Conservation (phyloP, 208 protist species). For the Borovskyia barvae region DNA sequence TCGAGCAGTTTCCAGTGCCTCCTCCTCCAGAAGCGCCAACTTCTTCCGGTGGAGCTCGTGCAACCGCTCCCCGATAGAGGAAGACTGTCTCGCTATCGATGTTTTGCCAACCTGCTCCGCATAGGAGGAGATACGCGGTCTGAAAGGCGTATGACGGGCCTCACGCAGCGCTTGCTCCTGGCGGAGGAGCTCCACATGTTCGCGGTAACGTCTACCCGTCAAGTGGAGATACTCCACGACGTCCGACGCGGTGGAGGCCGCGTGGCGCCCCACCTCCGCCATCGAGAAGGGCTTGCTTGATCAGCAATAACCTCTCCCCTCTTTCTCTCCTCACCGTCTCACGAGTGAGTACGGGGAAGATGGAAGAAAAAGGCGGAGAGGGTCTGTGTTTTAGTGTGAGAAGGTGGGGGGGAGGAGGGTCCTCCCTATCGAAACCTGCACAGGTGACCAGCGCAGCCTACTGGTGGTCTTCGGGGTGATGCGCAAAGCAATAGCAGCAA, state of each 20-base stretch:
- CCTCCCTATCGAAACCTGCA: no score
- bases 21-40: slow-evolving; percentile 24
- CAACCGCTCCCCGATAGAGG: slow-evolving; percentile 57
- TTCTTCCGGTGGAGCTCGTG: slow-evolving; percentile 51
- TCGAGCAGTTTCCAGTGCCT: slow-evolving; percentile 20
- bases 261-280: no score
- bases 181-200: slow-evolving; percentile 66
- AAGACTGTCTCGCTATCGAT: slow-evolving; percentile 27
- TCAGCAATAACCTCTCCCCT: no score
- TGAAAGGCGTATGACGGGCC: slow-evolving; percentile 40
- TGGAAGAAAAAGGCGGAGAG: no score
- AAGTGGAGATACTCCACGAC: slow-evolving; percentile 72
- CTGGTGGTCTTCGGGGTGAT: no score
- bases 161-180: slow-evolving; percentile 44
- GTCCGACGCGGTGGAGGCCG: slow-evolving; percentile 8
- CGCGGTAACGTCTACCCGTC: slow-evolving; percentile 53
- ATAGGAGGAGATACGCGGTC: slow-evolving; percentile 43
- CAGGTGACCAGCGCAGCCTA: no score
- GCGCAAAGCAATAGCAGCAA: no score
- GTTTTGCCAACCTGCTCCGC: slow-evolving; percentile 34
- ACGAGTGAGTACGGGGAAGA: no score
- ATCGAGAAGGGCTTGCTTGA: no score
- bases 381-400: no score
- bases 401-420: no score
- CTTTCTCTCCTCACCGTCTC: no score